Percentiles rank a stretch among this genome's conserved stretches.
Conservation (phyloP, 2,329 filamentous ascomycete genomes). For the Fusarium continuum region DNA sequence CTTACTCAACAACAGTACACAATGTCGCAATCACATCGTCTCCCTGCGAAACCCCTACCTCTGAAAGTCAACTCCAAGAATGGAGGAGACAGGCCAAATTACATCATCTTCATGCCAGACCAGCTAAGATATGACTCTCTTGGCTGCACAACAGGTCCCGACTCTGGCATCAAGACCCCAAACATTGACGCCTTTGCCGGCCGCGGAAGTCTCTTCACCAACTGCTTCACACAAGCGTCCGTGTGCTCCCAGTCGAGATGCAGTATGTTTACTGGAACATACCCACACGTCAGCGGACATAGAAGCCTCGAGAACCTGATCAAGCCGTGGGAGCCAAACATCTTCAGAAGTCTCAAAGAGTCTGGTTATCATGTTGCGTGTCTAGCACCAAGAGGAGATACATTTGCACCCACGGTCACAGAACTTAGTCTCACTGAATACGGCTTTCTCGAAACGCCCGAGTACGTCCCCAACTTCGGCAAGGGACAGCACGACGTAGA, state of each 20-base stretch:
- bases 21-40: conserved; percentile 14
- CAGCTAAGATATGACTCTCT: conserved; percentile 57
- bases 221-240: conserved; percentile 57
- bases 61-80: conserved; percentile 39
- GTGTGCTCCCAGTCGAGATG: conserved; percentile 58
- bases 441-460: conserved; percentile 53
- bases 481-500: conserved; percentile 32
- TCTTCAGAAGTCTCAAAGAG: conserved; percentile 56
- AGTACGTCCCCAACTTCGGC: conserved; percentile 47
- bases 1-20: neutral
- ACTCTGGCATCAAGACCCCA: conserved; percentile 47
- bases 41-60: conserved; percentile 37
- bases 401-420: conserved; percentile 54
- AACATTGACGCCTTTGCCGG: conserved; percentile 55
- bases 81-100: conserved; percentile 47
- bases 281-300: conserved; percentile 57
- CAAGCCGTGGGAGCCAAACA: conserved; percentile 59
- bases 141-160: conserved; percentile 45
- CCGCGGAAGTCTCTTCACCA: conserved; percentile 53
- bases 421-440: conserved; percentile 57
- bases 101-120: conserved; percentile 59
- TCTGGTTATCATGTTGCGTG: conserved; percentile 58
- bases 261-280: conserved; percentile 58
- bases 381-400: conserved; percentile 54
- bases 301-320: conserved; percentile 57